A percentile compares a stretch with the other conserved stretches of the same genome.
Conservation (phyloP, 805 yeast species). For the Deakozyma indianensis region DNA sequence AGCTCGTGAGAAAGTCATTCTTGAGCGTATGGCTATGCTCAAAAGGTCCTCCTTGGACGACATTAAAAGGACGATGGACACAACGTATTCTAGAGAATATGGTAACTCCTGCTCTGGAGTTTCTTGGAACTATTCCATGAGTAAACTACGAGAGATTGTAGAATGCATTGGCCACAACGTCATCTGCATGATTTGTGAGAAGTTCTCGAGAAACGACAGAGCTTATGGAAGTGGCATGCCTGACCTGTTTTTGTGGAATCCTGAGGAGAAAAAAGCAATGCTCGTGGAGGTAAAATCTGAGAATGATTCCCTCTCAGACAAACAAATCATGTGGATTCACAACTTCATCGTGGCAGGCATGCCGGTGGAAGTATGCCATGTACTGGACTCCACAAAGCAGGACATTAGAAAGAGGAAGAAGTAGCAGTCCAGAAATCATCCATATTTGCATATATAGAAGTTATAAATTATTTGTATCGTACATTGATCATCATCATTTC, state of each 20-base stretch:
- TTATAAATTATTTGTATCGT: too few species aligned
- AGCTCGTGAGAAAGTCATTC: slow-evolving; percentile 9
- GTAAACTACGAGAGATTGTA: slow-evolving; percentile 11
- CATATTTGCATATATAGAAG: too few species aligned
- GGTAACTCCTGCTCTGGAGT: background rate
- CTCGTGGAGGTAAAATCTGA: slow-evolving; percentile 24
- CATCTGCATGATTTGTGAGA: slow-evolving; percentile 10
- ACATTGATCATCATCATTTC: background rate
- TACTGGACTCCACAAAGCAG: slow-evolving; percentile 2
- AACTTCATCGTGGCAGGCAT: slow-evolving; percentile 17
- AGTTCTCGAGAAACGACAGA: slow-evolving; percentile 13
- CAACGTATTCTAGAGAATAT: background rate
- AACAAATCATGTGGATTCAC: slow-evolving; percentile 22
- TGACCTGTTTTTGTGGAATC: slow-evolving; percentile 22
- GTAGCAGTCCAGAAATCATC: background rate
- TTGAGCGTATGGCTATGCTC: background rate
- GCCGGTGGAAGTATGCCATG: slow-evolving; percentile 21
- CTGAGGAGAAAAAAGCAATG: slow-evolving; percentile 8
- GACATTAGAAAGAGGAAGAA: background rate
- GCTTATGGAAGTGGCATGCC: slow-evolving; percentile 21
- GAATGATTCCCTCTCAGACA: slow-evolving; percentile 23
- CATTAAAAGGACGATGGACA: slow-evolving; percentile 6
- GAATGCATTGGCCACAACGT: slow-evolving; percentile 11
- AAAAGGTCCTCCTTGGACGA: background rate
- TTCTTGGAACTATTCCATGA: slow-evolving; percentile 5